A percentile compares a stretch with the other conserved stretches of the same genome.
Conservation (phyloP, 2,329 filamentous ascomycete species). For the Arthrocladium fulminans region DNA sequence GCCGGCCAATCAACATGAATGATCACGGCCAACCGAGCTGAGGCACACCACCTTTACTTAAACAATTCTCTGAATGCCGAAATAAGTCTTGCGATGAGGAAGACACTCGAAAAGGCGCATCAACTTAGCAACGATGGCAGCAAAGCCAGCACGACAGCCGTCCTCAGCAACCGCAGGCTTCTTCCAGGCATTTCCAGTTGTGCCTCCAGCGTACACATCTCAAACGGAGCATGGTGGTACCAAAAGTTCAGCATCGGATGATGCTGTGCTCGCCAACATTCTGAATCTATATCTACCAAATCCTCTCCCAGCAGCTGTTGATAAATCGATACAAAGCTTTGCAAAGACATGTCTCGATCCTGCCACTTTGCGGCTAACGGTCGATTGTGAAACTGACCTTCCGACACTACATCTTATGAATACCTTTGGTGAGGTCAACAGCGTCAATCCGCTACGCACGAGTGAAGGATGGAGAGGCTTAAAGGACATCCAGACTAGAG, state of each 20-base stretch:
- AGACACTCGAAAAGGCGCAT: background rate
- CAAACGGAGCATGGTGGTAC: background rate
- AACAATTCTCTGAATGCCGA: too few species aligned
- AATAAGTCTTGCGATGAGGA: background rate
- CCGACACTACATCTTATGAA: conserved; percentile 17
- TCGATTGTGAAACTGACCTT: conserved; percentile 16
- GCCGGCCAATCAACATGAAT: too few species aligned
- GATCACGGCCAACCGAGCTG: too few species aligned
- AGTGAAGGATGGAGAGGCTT: conserved; percentile 52
- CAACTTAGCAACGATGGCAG: background rate
- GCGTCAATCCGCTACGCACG: conserved; percentile 30
- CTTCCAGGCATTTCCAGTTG: conserved; percentile 4
- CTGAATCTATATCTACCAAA: conserved; percentile 2
- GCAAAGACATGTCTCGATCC: conserved; percentile 5
- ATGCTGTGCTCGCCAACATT: conserved; percentile 5
- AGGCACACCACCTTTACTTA: too few species aligned
- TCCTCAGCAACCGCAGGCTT: conserved; percentile 8
- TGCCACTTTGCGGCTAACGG: conserved; percentile 14
- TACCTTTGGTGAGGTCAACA: conserved; percentile 21
- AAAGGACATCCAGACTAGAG: conserved; percentile 49
- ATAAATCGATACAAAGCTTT: conserved; percentile 2
- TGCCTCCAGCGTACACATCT: conserved; percentile 6
- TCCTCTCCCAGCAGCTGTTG: background rate
- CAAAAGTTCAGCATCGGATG: background rate
- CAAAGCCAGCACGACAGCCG: conserved; percentile 2